Base-by-base conservation (phyloP, 2,329 filamentous ascomycete genomes). In the Penicillium capsulatum region DNA sequence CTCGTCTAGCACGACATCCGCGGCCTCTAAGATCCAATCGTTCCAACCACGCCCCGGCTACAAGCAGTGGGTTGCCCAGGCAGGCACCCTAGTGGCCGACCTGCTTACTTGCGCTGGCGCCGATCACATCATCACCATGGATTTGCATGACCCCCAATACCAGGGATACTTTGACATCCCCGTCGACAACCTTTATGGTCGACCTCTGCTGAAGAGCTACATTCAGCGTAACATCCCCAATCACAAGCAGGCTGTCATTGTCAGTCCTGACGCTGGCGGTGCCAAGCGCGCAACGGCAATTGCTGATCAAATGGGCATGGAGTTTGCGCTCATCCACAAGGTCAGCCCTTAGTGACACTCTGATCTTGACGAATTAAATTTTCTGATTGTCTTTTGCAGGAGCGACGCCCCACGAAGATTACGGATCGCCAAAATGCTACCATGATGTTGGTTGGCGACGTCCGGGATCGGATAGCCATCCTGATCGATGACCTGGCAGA, bases 161-260 rank as follows among this genome's bases (percentile, higher is more conserved):
- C 92, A 98, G 68, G 92, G 92, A 38, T 98, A 96, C 74, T 97
- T 98, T 61, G 91, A 98, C 61, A 95, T 97, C 42, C 92, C 92
- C 2, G 92, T 98, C 40, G 92, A 98, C 70, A 98, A 98, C 64
- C 76, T 98, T 13, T 97, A 97, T 69, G 91, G 69, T 10, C 62
- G 70, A 36, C 70, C 70, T 24, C 56, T 72, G 22, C 53, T 83
- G 41, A 77, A 79, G 60, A 79, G 76, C 55, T 82, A 82, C 63
- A 81, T 83, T 54, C 83, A 89, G 61, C 81, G 85, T 59, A 80
- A 88, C 57, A 92, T 95, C 44, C 83, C 86, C 34, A 83, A 90
- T 60, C 90, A 83, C 67, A 84, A 83, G 65, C 80, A 91, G 42
- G 86, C 87, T 26, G 89, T 98, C 31, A 85, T 98, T 59, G 91